A percentile compares a stretch with the other conserved stretches of the same genome.
These are phyloP conservation scores for Exophiala aquamarina DNA, from an alignment of 2,329 filamentous ascomycete genomes.

Conservation along the genomic window DNA sequence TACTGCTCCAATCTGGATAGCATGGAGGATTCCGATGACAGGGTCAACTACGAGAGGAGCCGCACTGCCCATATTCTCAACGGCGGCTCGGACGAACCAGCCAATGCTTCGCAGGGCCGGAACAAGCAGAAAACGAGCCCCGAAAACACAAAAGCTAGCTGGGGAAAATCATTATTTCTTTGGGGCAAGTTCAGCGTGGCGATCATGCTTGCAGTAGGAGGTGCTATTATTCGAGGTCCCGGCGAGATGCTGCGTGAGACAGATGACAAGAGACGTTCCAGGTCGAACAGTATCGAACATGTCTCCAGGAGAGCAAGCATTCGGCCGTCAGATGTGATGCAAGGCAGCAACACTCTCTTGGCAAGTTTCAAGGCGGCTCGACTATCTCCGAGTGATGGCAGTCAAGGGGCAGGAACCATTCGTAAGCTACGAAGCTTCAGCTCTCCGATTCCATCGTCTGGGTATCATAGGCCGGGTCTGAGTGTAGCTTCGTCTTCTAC, in stretches of 20 bases:
- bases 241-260: conserved; percentile 36
- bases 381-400: too few relatives aligned
- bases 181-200: conserved; percentile 51
- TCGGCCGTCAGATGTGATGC: neutral
- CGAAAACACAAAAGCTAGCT: conserved; percentile 11
- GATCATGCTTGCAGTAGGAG: conserved; percentile 48
- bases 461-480: neutral
- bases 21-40: neutral
- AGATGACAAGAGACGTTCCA: conserved; percentile 19
- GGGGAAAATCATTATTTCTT: conserved; percentile 35
- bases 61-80: neutral
- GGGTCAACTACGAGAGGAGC: too few relatives aligned
- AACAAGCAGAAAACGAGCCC: neutral
- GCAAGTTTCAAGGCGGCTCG: neutral
- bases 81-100: neutral
- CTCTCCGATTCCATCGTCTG: conserved; percentile 14
- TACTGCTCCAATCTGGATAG: conserved; percentile 8
- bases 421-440: conserved; percentile 20
- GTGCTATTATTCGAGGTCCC: conserved; percentile 48
- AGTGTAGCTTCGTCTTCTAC: too few relatives aligned
- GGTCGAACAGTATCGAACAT: conserved; percentile 5
- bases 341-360: neutral
- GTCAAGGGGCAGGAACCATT: neutral
- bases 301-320: neutral
- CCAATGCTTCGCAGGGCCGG: neutral